phyloP scores from a whole-genome alignment of 192 early-diverging fungal species.

The Piromyces sp. region DNA sequence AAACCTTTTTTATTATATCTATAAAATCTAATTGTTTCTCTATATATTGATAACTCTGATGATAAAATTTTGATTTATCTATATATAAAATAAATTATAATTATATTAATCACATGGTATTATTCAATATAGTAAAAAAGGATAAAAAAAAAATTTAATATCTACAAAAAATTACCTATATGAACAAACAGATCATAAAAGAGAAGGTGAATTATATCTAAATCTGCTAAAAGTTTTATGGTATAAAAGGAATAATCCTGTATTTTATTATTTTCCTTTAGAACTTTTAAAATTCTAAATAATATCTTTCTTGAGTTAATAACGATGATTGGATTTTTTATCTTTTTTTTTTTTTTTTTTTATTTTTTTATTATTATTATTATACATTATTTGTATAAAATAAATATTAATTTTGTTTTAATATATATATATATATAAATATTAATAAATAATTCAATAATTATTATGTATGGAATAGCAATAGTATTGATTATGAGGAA shows the following conservation, averaged over 20 bases:
- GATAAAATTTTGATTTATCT: not conserved
- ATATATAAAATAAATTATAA: too few relatives aligned
- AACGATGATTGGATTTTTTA: not conserved
- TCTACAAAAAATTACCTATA: not conserved
- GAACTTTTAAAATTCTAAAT: not conserved
- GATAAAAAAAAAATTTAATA: too few relatives aligned
- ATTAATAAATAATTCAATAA: too few relatives aligned
- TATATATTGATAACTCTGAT: not conserved
- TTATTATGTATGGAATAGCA: too few relatives aligned
- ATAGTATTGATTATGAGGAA: too few relatives aligned
- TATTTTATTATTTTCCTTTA: not conserved
- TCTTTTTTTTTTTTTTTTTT: not conserved
- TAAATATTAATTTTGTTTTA: too few relatives aligned
- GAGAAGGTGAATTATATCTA: not conserved
- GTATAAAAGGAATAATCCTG: not conserved
- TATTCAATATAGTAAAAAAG: too few relatives aligned
- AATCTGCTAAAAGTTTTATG: not conserved
- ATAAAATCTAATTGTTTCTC: not conserved
- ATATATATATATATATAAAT: too few relatives aligned
- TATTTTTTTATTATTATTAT: too few relatives aligned
- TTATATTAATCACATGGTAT: too few relatives aligned
- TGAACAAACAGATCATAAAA: not conserved
- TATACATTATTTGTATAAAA: too few relatives aligned
- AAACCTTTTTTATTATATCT: not conserved
- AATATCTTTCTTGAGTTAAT: not conserved